Percentiles rank a stretch among this genome's conserved stretches.
Conservation (phyloP, 2,329 filamentous ascomycete species). For the Apiospora saccharicola region DNA sequence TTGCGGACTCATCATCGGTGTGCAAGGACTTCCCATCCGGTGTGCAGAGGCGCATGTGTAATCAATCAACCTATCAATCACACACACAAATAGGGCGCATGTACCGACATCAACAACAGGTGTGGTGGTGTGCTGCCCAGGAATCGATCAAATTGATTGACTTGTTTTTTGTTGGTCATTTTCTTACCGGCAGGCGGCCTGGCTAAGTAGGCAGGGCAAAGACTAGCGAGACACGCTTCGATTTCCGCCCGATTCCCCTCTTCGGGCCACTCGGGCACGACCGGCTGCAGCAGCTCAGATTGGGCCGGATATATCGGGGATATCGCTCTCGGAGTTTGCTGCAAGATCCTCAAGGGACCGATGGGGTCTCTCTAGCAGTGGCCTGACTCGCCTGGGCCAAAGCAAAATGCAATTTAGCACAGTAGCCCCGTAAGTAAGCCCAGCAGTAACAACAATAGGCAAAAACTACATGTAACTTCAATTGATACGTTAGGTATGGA, state of each 20-base stretch:
- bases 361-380: background rate
- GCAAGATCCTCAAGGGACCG: background rate
- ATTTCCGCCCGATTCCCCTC: slow-evolving; percentile 18
- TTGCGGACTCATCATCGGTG: background rate
- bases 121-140: background rate
- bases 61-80: background rate
- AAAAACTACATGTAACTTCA: too few relatives aligned
- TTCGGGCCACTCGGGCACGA: slow-evolving; percentile 15
- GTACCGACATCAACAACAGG: background rate
- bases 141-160: background rate
- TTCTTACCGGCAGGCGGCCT: background rate
- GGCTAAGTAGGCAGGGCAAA: background rate
- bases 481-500: too few relatives aligned
- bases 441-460: too few relatives aligned
- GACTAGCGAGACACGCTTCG: slow-evolving; percentile 1
- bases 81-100: background rate
- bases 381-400: slow-evolving; percentile 2
- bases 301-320: slow-evolving; percentile 1
- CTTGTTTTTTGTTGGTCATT: background rate
- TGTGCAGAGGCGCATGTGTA: slow-evolving; percentile 18
- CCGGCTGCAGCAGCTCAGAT: slow-evolving; percentile 12
- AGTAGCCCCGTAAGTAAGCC: background rate
- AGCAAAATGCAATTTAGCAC: background rate
- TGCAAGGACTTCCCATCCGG: background rate
- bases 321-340: background rate